Base-by-base conservation (phyloP, 2,329 filamentous ascomycete species). In the Metarhizium brunneum region DNA sequence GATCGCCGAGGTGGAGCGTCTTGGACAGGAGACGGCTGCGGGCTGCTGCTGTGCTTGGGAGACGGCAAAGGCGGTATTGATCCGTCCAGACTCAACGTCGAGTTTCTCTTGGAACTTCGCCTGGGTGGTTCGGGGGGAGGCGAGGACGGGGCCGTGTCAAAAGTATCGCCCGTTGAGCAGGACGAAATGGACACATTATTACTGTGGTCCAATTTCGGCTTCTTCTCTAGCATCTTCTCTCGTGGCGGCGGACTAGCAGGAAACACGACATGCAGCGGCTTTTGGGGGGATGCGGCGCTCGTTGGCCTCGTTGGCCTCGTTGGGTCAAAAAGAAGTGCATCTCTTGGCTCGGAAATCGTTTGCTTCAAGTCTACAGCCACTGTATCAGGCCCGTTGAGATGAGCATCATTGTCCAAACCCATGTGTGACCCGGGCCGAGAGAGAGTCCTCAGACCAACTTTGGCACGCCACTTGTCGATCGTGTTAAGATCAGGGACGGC, bases 391-490 rank as follows among this genome's bases (percentile, higher is more conserved):
- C 35, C 48, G 43, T 36, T 25, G 43, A 29, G 36, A 18, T 51
- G 29, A 20, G 47, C 20, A 36, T 48, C 42, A 30, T 42, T 11
- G 16, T 40, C 53, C 7, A 13, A n/a, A 29, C 30, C 45, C 16
- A 18, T 43, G 10, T 36, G 53, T 8, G 53, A 56, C 5, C 18
- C 54, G 10, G 56, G 38, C 25, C 48, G 43, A 29, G 56, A 42
- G 20, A 20, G 25, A 13, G 60, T 13, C 49, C 58, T 65, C 29
- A 66, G 57, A 10, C 65, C 65, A 40, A 68, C 61, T 30, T 61
- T 63, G 13, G 59, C 61, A 11, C 64, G 62, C 68, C 67, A 70
- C 56, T 64, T 66, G 36, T 67, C 64, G 6, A 72, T 67, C 29
- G 66, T 69, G 51, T 65, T 61, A 3, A 66, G 61, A 2, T 70